Evolutionary conservation across 768 basidiomycete species (phyloP), one percentile per base, ranked within the genome.

Genomic region (Russula lepida): DNA sequence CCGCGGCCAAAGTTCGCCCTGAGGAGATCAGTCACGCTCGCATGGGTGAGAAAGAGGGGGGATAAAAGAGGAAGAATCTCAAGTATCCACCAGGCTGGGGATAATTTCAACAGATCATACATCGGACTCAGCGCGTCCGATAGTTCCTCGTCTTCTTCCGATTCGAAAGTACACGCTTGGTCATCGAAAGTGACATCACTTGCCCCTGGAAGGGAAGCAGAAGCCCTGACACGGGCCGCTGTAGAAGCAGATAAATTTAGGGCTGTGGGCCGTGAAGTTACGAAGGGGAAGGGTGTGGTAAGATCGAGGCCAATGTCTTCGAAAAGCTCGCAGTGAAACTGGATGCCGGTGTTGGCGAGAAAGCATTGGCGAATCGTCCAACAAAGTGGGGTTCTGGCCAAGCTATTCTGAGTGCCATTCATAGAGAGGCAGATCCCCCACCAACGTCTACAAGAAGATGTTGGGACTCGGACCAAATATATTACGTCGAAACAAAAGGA

Each of bases 341-440:
- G 58, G 75, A 76, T 69, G 73, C 75, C 67, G 77, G 76, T 55
- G 69, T 76, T 15, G 75, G 80, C 65, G 77, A 78, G 32, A 86
- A 76, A 28, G 64, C 70, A 74, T 72, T 92, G 56, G 57, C 78
- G 76, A 61, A 79, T 71, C 77, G 79, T 78, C 78, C 78, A 79
- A 3, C 87, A 81, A 33, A 92, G 77, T 1, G 88, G 75, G 43
- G 89, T 86, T 41, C 86, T 82, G 0, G 87, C 83, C 3, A 91
- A 77, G 49, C 78, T 81, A 65, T 85, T 80, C 17, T 75, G 77
- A 0, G 77, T 75, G 54, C 77, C 79, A 60, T 91, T 85, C 33
- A n/a, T n/a, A n/a, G n/a, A n/a, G 66, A 62, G 13, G 84, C 83
- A 2, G 83, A 82, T 3, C 87, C 88, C 21, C 89, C 89, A 1